These are phyloP conservation scores for Avena insularis DNA, from an alignment of 176 grass and related monocot species.

Conservation along the genomic window DNA sequence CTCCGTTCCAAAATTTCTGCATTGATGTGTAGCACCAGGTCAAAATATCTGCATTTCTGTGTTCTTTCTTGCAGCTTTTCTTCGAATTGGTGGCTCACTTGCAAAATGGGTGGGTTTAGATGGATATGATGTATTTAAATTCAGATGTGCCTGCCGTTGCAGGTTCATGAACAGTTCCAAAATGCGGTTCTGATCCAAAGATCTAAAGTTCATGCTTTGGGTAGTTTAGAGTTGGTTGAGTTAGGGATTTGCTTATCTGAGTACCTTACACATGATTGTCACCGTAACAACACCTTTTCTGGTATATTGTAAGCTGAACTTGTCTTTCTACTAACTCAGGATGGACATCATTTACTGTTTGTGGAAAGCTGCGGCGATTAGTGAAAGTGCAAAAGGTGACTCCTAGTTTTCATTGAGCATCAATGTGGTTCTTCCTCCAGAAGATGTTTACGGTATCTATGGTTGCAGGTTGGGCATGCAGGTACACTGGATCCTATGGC, in stretches of 20 bases:
- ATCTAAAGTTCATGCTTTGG: neutral
- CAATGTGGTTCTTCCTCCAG: neutral
- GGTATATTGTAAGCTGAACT: neutral
- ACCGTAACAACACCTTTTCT: neutral
- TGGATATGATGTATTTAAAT: neutral
- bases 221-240: neutral
- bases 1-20: no score
- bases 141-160: neutral
- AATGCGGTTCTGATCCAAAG: neutral
- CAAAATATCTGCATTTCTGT: neutral
- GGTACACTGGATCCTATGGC: constrained; percentile 98
- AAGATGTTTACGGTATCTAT: constrained; percentile 24
- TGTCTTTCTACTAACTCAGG: constrained; percentile 54
- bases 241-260: no score
- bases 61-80: neutral
- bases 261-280: neutral
- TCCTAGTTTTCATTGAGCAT: neutral
- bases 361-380: constrained; percentile 88
- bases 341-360: constrained; percentile 99
- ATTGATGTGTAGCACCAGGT: neutral
- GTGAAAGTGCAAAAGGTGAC: constrained; percentile 95
- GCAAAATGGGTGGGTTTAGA: neutral
- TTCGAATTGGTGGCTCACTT: neutral
- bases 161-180: neutral
- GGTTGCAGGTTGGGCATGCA: constrained; percentile 83